Conservation (phyloP, 2,329 filamentous ascomycete genomes). For the Penicillium frequentans region DNA sequence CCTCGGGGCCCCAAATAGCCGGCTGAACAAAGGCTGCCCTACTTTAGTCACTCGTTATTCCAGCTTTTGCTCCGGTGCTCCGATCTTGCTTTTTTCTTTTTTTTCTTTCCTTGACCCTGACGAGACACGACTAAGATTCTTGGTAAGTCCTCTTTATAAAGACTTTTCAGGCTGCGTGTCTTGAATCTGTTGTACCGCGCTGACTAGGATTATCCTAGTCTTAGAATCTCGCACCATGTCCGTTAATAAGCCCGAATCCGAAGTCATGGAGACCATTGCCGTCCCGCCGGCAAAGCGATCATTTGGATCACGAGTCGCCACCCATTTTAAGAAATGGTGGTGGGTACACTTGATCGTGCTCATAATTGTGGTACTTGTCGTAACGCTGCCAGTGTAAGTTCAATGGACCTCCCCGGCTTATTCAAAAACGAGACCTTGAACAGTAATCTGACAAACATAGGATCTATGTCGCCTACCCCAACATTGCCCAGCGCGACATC, state of each 20-base stretch:
- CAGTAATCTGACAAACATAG: constrained; percentile 18
- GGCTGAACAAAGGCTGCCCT: background rate
- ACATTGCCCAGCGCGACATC: constrained; percentile 57
- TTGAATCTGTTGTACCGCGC: background rate
- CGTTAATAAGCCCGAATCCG: constrained; percentile 16
- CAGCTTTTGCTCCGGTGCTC: background rate
- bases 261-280: constrained; percentile 20
- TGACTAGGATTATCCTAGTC: background rate
- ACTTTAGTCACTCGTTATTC: constrained; percentile 4
- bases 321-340: constrained; percentile 51
- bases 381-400: constrained; percentile 58
- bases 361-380: constrained; percentile 52
- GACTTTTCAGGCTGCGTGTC: background rate
- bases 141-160: background rate
- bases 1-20: background rate
- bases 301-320: constrained; percentile 26
- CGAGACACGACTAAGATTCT: background rate
- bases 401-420: background rate
- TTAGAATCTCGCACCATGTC: background rate
- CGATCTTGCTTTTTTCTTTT: background rate
- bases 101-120: background rate
- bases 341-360: constrained; percentile 56
- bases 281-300: constrained; percentile 19
- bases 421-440: too few relatives aligned
- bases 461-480: constrained; percentile 60